Evolutionary conservation across 345 rosid genomes (phyloP).

Genomic region (Brassica nigra): DNA sequence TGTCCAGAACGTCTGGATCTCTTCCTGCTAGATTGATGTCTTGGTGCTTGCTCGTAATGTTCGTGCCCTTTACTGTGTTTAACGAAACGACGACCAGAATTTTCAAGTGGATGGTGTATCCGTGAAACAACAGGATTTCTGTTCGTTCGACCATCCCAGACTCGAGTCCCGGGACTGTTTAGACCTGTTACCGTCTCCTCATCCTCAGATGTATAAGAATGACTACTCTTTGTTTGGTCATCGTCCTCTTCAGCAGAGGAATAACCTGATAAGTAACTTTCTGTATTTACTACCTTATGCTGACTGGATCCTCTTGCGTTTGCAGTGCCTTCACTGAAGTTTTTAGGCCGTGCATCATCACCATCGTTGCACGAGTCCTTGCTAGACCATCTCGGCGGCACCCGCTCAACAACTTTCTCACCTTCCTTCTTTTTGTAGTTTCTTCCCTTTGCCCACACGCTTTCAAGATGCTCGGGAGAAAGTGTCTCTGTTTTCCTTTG

Average conservation of each 20-base stretch:
- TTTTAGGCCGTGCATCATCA: slow-evolving; percentile 37
- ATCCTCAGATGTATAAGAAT: slow-evolving; percentile 75
- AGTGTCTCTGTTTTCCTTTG: slow-evolving; percentile 84
- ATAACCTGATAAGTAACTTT: slow-evolving; percentile 43
- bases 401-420: slow-evolving; percentile 37
- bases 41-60: slow-evolving; percentile 50
- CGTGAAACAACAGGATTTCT: slow-evolving; percentile 68
- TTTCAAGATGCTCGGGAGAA: slow-evolving; percentile 95
- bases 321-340: slow-evolving; percentile 25
- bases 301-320: slow-evolving; percentile 37
- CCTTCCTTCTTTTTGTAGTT: slow-evolving; percentile 62
- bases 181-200: slow-evolving; percentile 85
- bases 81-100: slow-evolving; percentile 47
- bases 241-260: slow-evolving; percentile 60
- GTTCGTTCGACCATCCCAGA: slow-evolving; percentile 93
- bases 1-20: slow-evolving; percentile 74
- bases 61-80: slow-evolving; percentile 53
- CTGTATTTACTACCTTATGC: slow-evolving; percentile 40
- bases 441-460: slow-evolving; percentile 98
- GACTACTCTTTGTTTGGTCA: slow-evolving; percentile 56
- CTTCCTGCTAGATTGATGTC: slow-evolving; percentile 63
- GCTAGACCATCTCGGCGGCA: slow-evolving; percentile 38
- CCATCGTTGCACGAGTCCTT: slow-evolving; percentile 41
- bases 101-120: slow-evolving; percentile 98
- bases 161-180: slow-evolving; percentile 87